Base-by-base conservation (phyloP, 139 green algal genomes). In the Prasinococcaceae sp. region DNA sequence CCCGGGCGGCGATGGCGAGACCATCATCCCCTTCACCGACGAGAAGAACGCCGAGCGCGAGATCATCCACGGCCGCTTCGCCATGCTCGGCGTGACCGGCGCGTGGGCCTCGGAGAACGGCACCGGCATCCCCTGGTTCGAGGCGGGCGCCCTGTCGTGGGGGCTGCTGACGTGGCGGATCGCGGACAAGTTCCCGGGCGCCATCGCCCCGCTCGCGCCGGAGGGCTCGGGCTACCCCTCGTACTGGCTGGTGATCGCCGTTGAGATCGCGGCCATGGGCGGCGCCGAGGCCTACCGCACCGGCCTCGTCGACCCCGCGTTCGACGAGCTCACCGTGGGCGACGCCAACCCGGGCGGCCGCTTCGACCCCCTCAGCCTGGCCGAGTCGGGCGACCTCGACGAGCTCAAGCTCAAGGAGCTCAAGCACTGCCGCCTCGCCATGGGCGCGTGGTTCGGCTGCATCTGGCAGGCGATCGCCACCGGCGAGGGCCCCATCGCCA, bases 361-460 rank as follows among this genome's bases (percentile, higher is more conserved):
- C 33, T 41, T 41, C 33, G 33, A 41, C 33, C 33, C 33, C 12
- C 33, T 41, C 33, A 41, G 14, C 33, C 33, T 41, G 12, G 33
- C 33, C 12, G 33, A 41, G 33, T 20, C 12, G 33, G 12, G 14
- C 33, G 33, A 41, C 43, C 17, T 62, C 30, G 19, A 56, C 32
- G 51, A 59, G 51, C 39, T 59, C 37, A 59, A 59, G 37, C 40
- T 59, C 25, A 59, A 59, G 51, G 53, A 61, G 42, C 23, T 61
- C 29, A 61, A 61, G 53, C 53, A 61, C 53, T 52, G 22, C 53
- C 42, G 53, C 28, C 32, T 61, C 29, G 33, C 53, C 41, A 61
- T 61, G 53, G 38, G 42, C 53, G 40, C 53, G 41, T 61, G 53
- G 53, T 33, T 61, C 40, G 53, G 53, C 28, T 61, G 41, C 53